Evolutionary conservation across 2,329 filamentous ascomycete species (phyloP), one percentile per base, ranked within the genome.

Genomic region (Thielaviopsis punctulata): DNA sequence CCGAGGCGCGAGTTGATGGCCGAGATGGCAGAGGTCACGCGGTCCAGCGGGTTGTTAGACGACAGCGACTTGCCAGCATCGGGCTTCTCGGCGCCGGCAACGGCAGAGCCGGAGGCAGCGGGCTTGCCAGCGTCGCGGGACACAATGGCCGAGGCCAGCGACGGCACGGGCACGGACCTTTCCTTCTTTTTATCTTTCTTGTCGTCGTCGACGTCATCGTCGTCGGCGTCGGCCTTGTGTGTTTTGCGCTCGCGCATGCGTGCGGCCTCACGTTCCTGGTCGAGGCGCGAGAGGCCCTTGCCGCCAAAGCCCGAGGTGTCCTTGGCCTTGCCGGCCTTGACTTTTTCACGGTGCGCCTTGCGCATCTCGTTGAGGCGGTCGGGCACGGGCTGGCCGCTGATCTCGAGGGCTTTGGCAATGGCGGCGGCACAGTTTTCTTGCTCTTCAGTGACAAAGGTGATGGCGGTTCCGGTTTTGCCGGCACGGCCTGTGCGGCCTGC

Each of bases 401-500:
- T 86, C 64, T 86, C 86, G n/a, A 95, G 70, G 6, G 92, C 92
- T 66, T 93, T 94, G 54, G 82, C 81, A 56, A 95, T 86, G 59
- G 93, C 88, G 10, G 86, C 76, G 2, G 92, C 84, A 62, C 86
- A 95, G 57, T 86, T 86, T 62, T 94, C 89, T 64, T 98, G 89
- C 46, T 93, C 86, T 43, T 86, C 83, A 0, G 87, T 93, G 54
- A 98, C 72, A 62, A 96, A 95, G 0, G 92, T 98, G 49, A 98
- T 86, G 0, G 92, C 92, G 39, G 88, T 94, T 57, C 92, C 92
- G 21, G 80, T 95, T 61, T 95, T 94, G 41, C 92, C 92, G 45
- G 92, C 92, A 63, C 92, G 83, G 10, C 92, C 92, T 7, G 92
- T 96, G 60, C 92, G 86, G 47, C 92, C 92, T 52, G 86, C 87